Evolutionary conservation across 2,329 filamentous ascomycete genomes (phyloP).

Genomic region (Penicillium sp.): DNA sequence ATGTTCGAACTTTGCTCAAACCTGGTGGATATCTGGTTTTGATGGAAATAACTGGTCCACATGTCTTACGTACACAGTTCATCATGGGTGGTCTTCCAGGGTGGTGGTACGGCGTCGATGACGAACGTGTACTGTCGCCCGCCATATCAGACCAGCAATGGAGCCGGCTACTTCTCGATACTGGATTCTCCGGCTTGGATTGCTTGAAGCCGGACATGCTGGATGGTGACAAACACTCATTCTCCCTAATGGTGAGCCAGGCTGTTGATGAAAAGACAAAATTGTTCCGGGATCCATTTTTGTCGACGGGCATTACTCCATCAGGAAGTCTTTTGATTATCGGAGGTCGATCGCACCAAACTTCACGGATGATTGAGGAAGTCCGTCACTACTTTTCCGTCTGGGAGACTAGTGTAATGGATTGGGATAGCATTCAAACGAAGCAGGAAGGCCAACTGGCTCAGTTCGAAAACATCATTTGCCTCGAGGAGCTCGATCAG

Average conservation of each 20-base stretch:
- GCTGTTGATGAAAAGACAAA: conserved; percentile 17
- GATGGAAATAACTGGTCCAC: conserved; percentile 24
- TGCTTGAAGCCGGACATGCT: neutral
- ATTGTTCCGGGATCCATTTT: neutral
- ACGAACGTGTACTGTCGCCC: neutral
- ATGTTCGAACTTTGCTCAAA: conserved; percentile 32
- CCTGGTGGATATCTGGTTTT: conserved; percentile 41
- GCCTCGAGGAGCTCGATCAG: too few species aligned
- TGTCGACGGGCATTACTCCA: neutral
- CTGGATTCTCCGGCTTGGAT: conserved; percentile 4
- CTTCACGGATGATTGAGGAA: neutral
- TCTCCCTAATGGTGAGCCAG: conserved; percentile 19
- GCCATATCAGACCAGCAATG: neutral
- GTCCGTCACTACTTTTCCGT: neutral
- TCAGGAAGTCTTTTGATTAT: neutral
- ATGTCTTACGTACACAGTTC: neutral
- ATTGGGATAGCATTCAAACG: neutral
- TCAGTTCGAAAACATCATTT: too few species aligned
- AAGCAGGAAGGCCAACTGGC: too few species aligned
- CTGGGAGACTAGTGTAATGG: neutral
- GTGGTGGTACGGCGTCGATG: conserved; percentile 2
- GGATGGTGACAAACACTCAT: neutral
- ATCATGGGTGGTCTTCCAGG: neutral
- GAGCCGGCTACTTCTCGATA: neutral
- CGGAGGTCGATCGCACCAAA: neutral